Conservation (phyloP, 208 protist genomes). For the Leishmania guyanensis region DNA sequence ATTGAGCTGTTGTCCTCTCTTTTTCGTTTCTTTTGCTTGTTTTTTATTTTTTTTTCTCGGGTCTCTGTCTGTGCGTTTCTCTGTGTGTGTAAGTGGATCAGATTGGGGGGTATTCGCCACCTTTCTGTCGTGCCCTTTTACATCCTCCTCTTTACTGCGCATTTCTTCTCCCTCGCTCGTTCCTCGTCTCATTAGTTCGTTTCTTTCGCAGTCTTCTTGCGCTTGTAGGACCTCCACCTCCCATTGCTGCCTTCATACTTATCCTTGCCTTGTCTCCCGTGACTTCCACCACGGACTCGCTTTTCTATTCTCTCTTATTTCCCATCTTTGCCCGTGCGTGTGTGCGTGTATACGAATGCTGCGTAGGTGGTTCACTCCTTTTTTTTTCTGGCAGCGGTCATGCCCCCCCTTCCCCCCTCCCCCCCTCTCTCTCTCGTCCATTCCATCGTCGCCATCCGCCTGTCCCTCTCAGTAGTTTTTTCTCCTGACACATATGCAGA, state of each 20-base stretch:
- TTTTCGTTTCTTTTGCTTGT: background rate
- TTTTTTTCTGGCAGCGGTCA: background rate
- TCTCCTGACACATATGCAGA: background rate
- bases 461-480: background rate
- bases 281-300: background rate
- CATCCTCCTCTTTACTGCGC: background rate
- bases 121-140: background rate
- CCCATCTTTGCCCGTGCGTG: background rate
- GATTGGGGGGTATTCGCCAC: background rate
- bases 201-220: conserved; percentile 14
- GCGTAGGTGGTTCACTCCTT: background rate
- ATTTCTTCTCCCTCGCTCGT: background rate
- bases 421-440: background rate
- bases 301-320: background rate
- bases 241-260: background rate
- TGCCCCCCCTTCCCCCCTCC: background rate
- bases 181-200: conserved; percentile 8
- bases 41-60: background rate
- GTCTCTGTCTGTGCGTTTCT: background rate
- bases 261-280: background rate
- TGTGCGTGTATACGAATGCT: background rate
- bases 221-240: background rate
- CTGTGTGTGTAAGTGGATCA: background rate
- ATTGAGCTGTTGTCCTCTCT: conserved; percentile 1
- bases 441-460: background rate